phyloP scores from a whole-genome alignment of 805 yeast species.

The Saccharomycopsis fermentans region DNA sequence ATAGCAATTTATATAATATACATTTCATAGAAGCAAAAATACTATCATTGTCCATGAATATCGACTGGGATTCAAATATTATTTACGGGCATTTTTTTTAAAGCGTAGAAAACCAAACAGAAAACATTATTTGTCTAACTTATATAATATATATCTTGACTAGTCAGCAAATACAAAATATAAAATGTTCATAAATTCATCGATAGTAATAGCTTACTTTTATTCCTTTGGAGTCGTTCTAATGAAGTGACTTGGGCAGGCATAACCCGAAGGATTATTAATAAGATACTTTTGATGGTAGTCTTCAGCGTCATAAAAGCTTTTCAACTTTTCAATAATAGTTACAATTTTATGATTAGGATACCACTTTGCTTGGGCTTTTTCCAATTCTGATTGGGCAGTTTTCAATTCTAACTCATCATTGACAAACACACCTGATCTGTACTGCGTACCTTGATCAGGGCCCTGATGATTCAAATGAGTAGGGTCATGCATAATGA shows the following conservation, averaged over 20 bases:
- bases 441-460: constrained; percentile 82
- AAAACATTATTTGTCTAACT: neutral
- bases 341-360: constrained; percentile 61
- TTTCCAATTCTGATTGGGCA: constrained; percentile 38
- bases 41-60: neutral
- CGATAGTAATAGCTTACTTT: neutral
- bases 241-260: constrained; percentile 80
- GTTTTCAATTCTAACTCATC: constrained; percentile 33
- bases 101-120: neutral
- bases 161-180: neutral
- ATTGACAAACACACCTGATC: constrained; percentile 71
- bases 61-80: neutral
- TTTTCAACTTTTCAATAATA: constrained; percentile 50
- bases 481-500: constrained; percentile 92
- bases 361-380: constrained; percentile 66
- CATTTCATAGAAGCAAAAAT: neutral
- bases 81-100: neutral
- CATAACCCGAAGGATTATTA: constrained; percentile 78
- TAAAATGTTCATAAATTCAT: neutral
- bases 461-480: constrained; percentile 76
- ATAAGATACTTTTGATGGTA: constrained; percentile 80
- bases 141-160: neutral
- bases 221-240: constrained; percentile 30
- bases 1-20: neutral
- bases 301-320: constrained; percentile 87